Conservation (phyloP, 2,329 filamentous ascomycete species). For the Coniella lustricola region DNA sequence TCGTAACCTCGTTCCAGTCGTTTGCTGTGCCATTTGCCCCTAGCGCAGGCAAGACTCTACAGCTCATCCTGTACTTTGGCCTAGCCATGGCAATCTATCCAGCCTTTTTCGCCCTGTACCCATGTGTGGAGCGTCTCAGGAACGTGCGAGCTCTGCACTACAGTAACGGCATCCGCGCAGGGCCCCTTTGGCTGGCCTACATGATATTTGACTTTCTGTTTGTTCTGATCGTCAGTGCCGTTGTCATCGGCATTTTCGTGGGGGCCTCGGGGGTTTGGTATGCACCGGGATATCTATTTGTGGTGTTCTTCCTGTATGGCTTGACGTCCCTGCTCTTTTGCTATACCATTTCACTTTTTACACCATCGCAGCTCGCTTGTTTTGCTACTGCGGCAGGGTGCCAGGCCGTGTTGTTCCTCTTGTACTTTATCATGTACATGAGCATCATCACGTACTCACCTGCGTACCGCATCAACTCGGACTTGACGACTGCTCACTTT, state of each 20-base stretch:
- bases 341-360: slow-evolving; percentile 74
- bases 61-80: slow-evolving; percentile 75
- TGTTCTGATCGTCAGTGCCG: slow-evolving; percentile 57
- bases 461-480: slow-evolving; percentile 58
- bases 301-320: slow-evolving; percentile 75
- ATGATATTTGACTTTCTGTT: slow-evolving; percentile 72
- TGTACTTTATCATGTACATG: slow-evolving; percentile 67
- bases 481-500: slow-evolving; percentile 66
- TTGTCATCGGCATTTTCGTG: slow-evolving; percentile 63
- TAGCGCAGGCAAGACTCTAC: slow-evolving; percentile 63
- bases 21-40: slow-evolving; percentile 72
- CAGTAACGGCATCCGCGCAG: slow-evolving; percentile 78
- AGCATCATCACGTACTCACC: slow-evolving; percentile 68
- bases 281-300: slow-evolving; percentile 71
- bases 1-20: slow-evolving; percentile 63
- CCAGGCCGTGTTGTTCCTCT: slow-evolving; percentile 64
- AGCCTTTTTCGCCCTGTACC: slow-evolving; percentile 82
- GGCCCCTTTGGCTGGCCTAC: slow-evolving; percentile 82
- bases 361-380: slow-evolving; percentile 13
- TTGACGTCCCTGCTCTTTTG: slow-evolving; percentile 68
- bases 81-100: slow-evolving; percentile 73
- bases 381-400: slow-evolving; percentile 67
- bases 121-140: slow-evolving; percentile 71
- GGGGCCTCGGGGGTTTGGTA: slow-evolving; percentile 59
- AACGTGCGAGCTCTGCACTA: slow-evolving; percentile 83